Conservation (phyloP, 805 yeast genomes). For the Candida anglica region DNA sequence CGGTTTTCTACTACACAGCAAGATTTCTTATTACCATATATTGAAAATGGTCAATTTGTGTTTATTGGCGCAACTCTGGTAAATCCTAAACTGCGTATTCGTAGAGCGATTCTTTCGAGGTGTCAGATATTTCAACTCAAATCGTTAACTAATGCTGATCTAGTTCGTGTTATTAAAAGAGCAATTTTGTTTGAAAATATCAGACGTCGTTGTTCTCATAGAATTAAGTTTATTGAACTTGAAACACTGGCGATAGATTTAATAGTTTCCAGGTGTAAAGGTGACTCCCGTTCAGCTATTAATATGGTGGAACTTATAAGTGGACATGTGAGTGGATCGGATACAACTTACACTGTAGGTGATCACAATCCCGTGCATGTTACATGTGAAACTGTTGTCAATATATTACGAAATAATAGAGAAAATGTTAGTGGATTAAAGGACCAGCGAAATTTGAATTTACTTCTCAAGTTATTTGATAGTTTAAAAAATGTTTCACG, state of each 20-base stretch:
- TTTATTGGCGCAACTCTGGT: slow-evolving; percentile 97
- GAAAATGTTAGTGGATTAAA: slow-evolving; percentile 14
- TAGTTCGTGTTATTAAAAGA: slow-evolving; percentile 47
- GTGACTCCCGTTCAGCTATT: slow-evolving; percentile 33
- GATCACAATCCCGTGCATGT: slow-evolving; percentile 4
- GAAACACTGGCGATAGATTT: slow-evolving; percentile 9
- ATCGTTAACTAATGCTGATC: slow-evolving; percentile 46
- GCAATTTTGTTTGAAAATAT: slow-evolving; percentile 47
- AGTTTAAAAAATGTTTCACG: slow-evolving; percentile 5
- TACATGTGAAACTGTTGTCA: neutral
- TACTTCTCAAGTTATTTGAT: slow-evolving; percentile 13
- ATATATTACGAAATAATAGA: slow-evolving; percentile 6
- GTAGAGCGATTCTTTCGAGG: slow-evolving; percentile 79
- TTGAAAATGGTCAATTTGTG: slow-evolving; percentile 78
- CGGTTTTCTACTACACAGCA: slow-evolving; percentile 84
- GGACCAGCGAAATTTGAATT: slow-evolving; percentile 10
- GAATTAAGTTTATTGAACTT: slow-evolving; percentile 11
- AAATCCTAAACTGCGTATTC: slow-evolving; percentile 78
- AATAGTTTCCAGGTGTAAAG: slow-evolving; percentile 16
- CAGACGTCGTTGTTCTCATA: slow-evolving; percentile 12
- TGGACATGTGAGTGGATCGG: slow-evolving; percentile 1
- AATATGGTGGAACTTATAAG: slow-evolving; percentile 30
- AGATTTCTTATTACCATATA: slow-evolving; percentile 76
- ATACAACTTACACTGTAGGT: neutral
- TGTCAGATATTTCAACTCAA: slow-evolving; percentile 75